phyloP scores from a whole-genome alignment of 805 yeast species.

The Lachancea waltii region DNA sequence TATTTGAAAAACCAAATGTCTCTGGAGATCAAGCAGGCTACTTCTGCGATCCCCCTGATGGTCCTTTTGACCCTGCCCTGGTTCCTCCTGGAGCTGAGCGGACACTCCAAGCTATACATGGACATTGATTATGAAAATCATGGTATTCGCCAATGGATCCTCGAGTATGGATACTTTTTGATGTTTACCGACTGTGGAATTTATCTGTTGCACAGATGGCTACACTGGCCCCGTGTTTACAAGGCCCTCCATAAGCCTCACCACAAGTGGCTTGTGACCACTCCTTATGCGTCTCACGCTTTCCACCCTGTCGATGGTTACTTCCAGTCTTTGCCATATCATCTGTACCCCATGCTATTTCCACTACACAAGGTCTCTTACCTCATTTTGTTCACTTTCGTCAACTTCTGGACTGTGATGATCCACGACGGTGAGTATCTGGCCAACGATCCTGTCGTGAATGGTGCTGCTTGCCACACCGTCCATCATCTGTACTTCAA shows the following conservation, averaged over 20 bases:
- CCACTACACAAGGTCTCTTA: constrained; percentile 87
- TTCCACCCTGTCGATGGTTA: constrained; percentile 98
- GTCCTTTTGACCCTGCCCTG: constrained; percentile 83
- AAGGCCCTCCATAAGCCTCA: constrained; percentile 90
- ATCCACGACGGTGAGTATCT: constrained; percentile 96
- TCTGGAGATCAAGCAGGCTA: constrained; percentile 73
- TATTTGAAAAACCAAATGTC: constrained; percentile 89
- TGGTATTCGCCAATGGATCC: constrained; percentile 55
- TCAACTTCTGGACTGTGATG: constrained; percentile 97
- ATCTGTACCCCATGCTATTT: constrained; percentile 82
- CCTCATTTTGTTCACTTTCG: constrained; percentile 76
- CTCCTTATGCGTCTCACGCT: constrained; percentile 97
- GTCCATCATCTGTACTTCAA: constrained; percentile 95
- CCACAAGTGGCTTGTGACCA: constrained; percentile 98
- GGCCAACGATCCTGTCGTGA: constrained; percentile 87
- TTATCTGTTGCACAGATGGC: constrained; percentile 83
- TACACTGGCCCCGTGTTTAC: constrained; percentile 90
- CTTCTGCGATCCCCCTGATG: constrained; percentile 83
- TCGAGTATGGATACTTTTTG: constrained; percentile 72
- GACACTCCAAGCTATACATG: constrained; percentile 74
- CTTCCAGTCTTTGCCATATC: constrained; percentile 89
- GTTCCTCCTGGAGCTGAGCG: constrained; percentile 77
- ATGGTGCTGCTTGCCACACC: constrained; percentile 98
- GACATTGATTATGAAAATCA: constrained; percentile 55
- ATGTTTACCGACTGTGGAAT: constrained; percentile 93